Evolutionary conservation across 2,329 filamentous ascomycete genomes (phyloP).

Genomic region (Fusarium neocosmosporiellum): DNA sequence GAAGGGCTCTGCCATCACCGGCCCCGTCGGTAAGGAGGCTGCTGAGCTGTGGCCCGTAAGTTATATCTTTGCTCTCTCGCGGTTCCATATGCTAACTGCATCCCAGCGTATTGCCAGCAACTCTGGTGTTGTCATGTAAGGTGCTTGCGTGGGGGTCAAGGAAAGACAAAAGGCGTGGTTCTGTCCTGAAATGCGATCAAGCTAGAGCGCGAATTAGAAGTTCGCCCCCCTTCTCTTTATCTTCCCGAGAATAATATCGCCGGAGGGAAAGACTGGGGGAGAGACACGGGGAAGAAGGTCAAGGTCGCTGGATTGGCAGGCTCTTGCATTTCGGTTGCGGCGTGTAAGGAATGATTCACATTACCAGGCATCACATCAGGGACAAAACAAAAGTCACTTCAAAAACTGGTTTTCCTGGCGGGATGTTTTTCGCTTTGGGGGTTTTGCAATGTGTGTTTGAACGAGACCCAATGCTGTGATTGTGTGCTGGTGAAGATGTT

Average conservation of each 20-base stretch:
- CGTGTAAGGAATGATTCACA: conserved; percentile 62
- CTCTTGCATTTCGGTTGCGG: conserved; percentile 65
- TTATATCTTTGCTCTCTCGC: conserved; percentile 38
- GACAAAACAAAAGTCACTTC: conserved; percentile 53
- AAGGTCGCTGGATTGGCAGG: conserved; percentile 57
- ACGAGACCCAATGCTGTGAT: neutral
- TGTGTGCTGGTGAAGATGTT: neutral
- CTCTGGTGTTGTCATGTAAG: conserved; percentile 99
- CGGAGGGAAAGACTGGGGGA: conserved; percentile 17
- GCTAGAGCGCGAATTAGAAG: conserved; percentile 46
- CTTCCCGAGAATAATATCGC: conserved; percentile 32
- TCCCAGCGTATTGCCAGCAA: conserved; percentile 97
- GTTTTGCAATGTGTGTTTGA: conserved; percentile 4
- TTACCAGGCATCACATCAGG: conserved; percentile 63
- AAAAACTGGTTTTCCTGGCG: conserved; percentile 18
- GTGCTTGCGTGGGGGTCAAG: conserved; percentile 44
- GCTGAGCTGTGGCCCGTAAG: conserved; percentile 98
- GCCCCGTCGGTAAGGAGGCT: conserved; percentile 99
- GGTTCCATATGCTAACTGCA: conserved; percentile 45
- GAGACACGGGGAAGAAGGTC: conserved; percentile 40
- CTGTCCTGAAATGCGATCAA: conserved; percentile 49
- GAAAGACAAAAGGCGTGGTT: conserved; percentile 47
- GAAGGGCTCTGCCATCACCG: conserved; percentile 99
- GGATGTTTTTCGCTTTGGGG: conserved; percentile 19
- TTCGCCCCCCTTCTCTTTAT: conserved; percentile 22